Base-by-base conservation (phyloP, 2,329 filamentous ascomycete genomes). In the Claviceps purpurea region DNA sequence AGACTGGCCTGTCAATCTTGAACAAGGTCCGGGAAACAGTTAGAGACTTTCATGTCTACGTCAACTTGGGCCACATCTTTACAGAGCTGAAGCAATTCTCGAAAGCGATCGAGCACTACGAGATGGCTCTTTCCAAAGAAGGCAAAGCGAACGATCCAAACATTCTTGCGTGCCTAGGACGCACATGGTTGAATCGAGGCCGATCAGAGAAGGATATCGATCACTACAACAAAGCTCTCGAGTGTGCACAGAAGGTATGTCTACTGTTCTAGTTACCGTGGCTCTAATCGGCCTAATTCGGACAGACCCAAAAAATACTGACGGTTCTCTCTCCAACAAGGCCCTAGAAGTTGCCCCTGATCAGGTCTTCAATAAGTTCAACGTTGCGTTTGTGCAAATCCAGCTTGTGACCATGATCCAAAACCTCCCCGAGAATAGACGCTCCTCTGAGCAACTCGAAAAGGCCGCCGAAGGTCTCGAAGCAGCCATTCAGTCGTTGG, bases 321-420 rank as follows among this genome's bases (percentile, higher is more conserved):
- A 47, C 43, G 20, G 24, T 22, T 38, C 4, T n/a, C 4, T 40
- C 22, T 13, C 18, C 20, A 34, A 34, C 7, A 37, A 85, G 78
- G 89, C 91, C 26, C 79, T 95, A 18, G 79, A 82, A 52, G 78
- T 86, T 51, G 82, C 87, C 1, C 87, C 89, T 0, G 86, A 93
- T 4, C 88, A 95, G 61, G 77, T 90, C 34, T 89, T 95, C 68
- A 88, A 93, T 67, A 89, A 93, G 66, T 98, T 98, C 77, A 98
- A 98, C 62, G 87, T 98, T 30, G 93, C 93, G 0, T 98, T 96
- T 63, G 88, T 97, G 30, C 93, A 97, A 64, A 94, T 95, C 56
- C 90, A 96, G 66, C 82, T 97, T 51, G 91, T 91, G 20, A 85
- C 85, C 46, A 80, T 86, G 34, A 82, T 96, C 51, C 84, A 89